Percentiles rank a stretch among this genome's conserved stretches.
Evolutionary conservation across 257 asterid species (phyloP).

Genomic region (Solanum pennellii): DNA sequence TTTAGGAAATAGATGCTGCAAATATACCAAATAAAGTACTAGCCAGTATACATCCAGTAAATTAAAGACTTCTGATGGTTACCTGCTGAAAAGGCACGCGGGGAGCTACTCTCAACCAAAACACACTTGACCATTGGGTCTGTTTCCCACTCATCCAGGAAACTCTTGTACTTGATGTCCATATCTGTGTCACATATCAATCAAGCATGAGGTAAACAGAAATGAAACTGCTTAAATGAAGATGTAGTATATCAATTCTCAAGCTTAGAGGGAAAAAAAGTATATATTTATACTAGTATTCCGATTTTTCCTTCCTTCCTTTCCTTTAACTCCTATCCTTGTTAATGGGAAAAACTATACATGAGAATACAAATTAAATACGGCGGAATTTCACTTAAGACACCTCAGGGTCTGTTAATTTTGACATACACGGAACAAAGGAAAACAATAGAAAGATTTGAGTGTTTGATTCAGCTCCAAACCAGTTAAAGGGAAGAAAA

Average conservation of each 20-base stretch:
- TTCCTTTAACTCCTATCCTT: background rate
- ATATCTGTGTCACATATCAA: constrained; percentile 48
- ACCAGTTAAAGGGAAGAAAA: background rate
- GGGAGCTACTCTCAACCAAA: constrained; percentile 73
- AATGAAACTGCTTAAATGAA: background rate
- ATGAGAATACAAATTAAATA: background rate
- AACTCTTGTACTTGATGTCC: constrained; percentile 74
- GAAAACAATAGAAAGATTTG: background rate
- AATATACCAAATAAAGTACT: background rate
- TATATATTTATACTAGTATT: background rate
- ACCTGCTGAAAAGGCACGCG: constrained; percentile 99
- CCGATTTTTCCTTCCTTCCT: background rate
- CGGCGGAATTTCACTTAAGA: background rate
- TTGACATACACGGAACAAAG: background rate
- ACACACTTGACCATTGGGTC: constrained; percentile 89
- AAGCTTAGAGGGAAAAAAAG: background rate
- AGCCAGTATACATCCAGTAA: background rate
- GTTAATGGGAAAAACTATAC: background rate
- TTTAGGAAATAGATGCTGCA: background rate
- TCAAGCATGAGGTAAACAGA: background rate
- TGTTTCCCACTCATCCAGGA: constrained; percentile 83
- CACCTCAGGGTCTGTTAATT: background rate
- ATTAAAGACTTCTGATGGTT: constrained; percentile 1
- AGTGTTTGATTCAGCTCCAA: background rate
- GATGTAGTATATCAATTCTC: background rate